Percentiles rank a stretch among this genome's conserved stretches.
Conservation (phyloP, 345 rosid genomes). For the Camelina neglecta region DNA sequence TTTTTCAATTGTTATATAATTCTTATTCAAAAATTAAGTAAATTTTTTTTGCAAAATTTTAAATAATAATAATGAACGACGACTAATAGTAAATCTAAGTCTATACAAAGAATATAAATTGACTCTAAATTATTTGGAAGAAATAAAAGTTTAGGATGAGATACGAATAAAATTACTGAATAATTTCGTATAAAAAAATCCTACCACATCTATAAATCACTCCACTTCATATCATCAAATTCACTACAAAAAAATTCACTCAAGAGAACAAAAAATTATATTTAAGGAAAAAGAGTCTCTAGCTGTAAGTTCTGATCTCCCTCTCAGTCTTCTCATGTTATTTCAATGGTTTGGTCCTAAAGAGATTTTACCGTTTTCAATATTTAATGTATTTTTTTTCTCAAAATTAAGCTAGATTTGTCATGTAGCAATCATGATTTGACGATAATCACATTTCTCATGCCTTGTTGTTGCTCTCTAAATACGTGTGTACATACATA, state of each 20-base stretch:
- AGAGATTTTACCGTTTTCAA: conserved; percentile 34
- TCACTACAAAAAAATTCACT: not conserved
- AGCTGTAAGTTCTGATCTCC: conserved; percentile 30
- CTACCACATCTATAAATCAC: conserved; percentile 6
- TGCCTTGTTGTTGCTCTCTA: conserved; percentile 37
- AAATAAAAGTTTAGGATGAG: not conserved
- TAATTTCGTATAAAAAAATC: not conserved
- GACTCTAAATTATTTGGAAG: not conserved
- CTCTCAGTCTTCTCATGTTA: conserved; percentile 34
- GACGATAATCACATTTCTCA: conserved; percentile 48
- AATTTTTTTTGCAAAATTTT: not conserved
- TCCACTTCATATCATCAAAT: conserved; percentile 6
- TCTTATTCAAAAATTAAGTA: not conserved
- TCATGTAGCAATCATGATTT: conserved; percentile 49
- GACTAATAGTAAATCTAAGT: not conserved
- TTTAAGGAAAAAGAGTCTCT: conserved; percentile 18
- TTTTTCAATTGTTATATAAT: not conserved
- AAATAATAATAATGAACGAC: not conserved
- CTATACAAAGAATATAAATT: not conserved
- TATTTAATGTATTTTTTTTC: conserved; percentile 8
- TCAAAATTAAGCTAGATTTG: conserved; percentile 40
- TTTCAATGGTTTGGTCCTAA: conserved; percentile 34
- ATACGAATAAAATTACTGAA: not conserved
- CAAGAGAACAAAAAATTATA: too few relatives aligned
- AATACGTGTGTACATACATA: conserved; percentile 16